These are phyloP conservation scores for Tardiomyces depauwii DNA, from an alignment of 1,139 yeast genomes.

Conservation along the genomic window DNA sequence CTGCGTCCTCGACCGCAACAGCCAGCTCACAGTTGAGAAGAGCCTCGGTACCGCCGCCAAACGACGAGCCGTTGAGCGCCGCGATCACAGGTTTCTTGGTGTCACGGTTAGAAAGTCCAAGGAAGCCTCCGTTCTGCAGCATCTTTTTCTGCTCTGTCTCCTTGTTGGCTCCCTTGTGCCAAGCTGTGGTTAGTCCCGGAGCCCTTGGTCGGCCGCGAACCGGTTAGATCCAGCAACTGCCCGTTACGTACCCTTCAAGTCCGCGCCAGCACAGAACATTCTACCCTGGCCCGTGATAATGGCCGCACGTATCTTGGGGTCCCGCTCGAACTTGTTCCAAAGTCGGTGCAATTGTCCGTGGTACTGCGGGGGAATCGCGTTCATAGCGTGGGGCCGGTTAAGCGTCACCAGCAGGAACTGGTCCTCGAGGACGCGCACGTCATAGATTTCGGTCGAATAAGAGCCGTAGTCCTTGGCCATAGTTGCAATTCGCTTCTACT, in stretches of 20 bases:
- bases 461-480: not conserved
- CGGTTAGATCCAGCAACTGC: too few relatives aligned
- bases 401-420: conserved; percentile 16
- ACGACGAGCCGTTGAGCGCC: conserved; percentile 22
- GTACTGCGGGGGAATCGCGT: conserved; percentile 14
- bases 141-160: conserved; percentile 2
- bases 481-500: too few relatives aligned
- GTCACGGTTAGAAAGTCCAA: conserved; percentile 21
- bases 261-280: conserved; percentile 24
- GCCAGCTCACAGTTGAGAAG: conserved; percentile 24
- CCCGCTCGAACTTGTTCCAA: conserved; percentile 22
- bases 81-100: conserved; percentile 22
- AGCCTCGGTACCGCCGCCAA: conserved; percentile 25
- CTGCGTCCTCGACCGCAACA: conserved; percentile 18
- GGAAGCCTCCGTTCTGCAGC: conserved; percentile 12
- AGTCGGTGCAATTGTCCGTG: conserved; percentile 12
- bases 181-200: too few relatives aligned
- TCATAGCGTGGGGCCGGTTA: conserved; percentile 14
- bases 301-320: conserved; percentile 17
- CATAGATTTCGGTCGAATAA: conserved; percentile 10
- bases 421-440: conserved; percentile 10
- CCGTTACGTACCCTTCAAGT: conserved; percentile 17
- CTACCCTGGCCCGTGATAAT: conserved; percentile 22
- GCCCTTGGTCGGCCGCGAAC: too few relatives aligned
- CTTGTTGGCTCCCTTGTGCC: conserved; percentile 1